A percentile compares a stretch with the other conserved stretches of the same genome.
Conservation (phyloP, 768 basidiomycete genomes). For the Lactarius sp. region DNA sequence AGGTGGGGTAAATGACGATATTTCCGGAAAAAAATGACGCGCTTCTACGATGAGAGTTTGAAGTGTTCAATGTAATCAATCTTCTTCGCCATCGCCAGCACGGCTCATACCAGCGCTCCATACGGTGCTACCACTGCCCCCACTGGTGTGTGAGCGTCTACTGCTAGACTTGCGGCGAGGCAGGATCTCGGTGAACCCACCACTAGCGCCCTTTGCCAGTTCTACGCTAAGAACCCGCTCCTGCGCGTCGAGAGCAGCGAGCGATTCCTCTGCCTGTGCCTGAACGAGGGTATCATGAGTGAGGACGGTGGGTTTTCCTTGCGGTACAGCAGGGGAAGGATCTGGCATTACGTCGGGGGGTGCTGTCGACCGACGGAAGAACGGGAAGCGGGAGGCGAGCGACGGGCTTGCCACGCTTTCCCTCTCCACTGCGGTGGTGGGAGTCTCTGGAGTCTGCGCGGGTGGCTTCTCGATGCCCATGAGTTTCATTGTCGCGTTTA, state of each 20-base stretch:
- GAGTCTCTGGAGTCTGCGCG: conserved; percentile 37
- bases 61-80: conserved; percentile 22
- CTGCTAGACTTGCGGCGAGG: conserved; percentile 48
- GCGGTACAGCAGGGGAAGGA: conserved; percentile 40
- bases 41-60: conserved; percentile 3
- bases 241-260: conserved; percentile 75
- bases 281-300: conserved; percentile 75
- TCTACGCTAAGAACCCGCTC: conserved; percentile 69
- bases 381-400: conserved; percentile 54
- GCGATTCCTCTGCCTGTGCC: conserved; percentile 68
- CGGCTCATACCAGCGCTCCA: conserved; percentile 84
- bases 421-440: conserved; percentile 29
- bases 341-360: conserved; percentile 46
- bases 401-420: conserved; percentile 32
- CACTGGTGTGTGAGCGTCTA: conserved; percentile 52
- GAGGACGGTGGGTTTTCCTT: conserved; percentile 38
- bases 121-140: conserved; percentile 72
- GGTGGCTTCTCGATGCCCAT: conserved; percentile 81
- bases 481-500: conserved; percentile 88
- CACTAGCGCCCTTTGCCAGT: conserved; percentile 63
- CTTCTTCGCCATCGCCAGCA: conserved; percentile 44
- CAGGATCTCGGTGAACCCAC: conserved; percentile 78
- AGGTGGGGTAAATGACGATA: conserved; percentile 22
- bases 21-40: background rate
- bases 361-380: conserved; percentile 57